Percentiles rank a stretch among this genome's conserved stretches.
Conservation (phyloP, 2,329 filamentous ascomycete species). For the Diaporthe citrichinensis region DNA sequence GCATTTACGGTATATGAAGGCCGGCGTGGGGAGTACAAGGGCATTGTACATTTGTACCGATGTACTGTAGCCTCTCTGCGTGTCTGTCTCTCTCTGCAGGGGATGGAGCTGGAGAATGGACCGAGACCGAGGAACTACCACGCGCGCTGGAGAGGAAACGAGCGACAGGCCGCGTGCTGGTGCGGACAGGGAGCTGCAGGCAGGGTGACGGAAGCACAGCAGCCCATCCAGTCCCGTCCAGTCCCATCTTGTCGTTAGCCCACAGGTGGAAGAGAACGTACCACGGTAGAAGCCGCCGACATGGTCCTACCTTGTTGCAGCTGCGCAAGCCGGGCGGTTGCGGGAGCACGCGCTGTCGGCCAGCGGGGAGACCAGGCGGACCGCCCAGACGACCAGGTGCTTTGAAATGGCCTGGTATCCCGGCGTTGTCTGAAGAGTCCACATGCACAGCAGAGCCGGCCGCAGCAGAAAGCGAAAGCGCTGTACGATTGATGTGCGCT, state of each 20-base stretch:
- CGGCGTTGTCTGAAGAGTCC: not conserved
- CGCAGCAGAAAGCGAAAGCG: constrained; percentile 22
- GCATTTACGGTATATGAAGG: constrained; percentile 31
- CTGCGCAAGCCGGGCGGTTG: constrained; percentile 34
- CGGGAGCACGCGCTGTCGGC: constrained; percentile 32
- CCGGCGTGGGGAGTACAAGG: constrained; percentile 31
- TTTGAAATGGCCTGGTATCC: constrained; percentile 6
- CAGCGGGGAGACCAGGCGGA: constrained; percentile 30
- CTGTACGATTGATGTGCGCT: constrained; percentile 6
- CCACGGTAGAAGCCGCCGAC: constrained; percentile 9
- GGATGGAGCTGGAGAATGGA: constrained; percentile 14
- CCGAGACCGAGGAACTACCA: constrained; percentile 34
- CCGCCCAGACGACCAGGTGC: constrained; percentile 18
- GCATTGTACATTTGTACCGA: constrained; percentile 7
- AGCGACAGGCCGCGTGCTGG: constrained; percentile 29
- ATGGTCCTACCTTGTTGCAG: constrained; percentile 23
- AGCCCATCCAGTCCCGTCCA: constrained; percentile 3
- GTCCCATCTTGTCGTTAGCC: constrained; percentile 8
- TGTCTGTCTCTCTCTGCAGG: not conserved
- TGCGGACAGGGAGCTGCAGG: constrained; percentile 24
- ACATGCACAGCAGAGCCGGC: not conserved
- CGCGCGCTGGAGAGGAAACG: constrained; percentile 24
- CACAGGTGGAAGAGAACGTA: constrained; percentile 21
- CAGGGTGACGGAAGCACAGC: constrained; percentile 26
- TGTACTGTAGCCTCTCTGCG: not conserved